Conservation (phyloP, 768 basidiomycete genomes). For the Macrolepiota dolichaula region DNA sequence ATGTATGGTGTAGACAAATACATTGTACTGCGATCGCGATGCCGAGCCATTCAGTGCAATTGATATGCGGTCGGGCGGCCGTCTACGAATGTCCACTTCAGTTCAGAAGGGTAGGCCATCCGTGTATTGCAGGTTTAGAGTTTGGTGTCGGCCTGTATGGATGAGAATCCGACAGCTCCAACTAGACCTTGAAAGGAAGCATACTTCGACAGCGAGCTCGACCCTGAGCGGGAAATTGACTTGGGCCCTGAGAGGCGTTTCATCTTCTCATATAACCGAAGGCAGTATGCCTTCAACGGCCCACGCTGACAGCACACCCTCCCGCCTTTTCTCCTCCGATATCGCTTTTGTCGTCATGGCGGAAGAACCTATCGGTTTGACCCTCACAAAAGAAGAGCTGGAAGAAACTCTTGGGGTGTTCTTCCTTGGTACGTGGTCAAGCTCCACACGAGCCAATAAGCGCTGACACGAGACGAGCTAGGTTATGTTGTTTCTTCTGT, state of each 20-base stretch:
- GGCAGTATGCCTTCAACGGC: no score
- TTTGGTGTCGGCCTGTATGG: neutral
- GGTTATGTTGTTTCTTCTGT: conserved; percentile 24
- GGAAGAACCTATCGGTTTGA: neutral
- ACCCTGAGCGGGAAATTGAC: neutral
- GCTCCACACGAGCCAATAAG: neutral
- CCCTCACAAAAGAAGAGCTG: conserved; percentile 13
- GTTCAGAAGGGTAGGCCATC: neutral
- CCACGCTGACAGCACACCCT: neutral
- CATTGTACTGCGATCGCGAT: no score
- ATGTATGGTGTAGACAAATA: no score
- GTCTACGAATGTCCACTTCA: neutral
- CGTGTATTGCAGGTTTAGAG: neutral
- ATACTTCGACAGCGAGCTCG: neutral
- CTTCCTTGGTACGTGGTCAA: conserved; percentile 18
- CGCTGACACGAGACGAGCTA: neutral
- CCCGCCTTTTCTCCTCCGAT: neutral
- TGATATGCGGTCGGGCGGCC: neutral
- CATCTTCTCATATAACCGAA: neutral
- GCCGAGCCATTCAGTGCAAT: no score
- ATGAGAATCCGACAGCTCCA: neutral
- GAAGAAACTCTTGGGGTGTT: conserved; percentile 24
- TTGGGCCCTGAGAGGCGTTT: neutral
- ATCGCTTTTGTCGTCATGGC: neutral
- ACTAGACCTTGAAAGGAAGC: neutral